These are phyloP conservation scores for Mycena belliarum DNA, from an alignment of 768 basidiomycete species.

Conservation along the genomic window DNA sequence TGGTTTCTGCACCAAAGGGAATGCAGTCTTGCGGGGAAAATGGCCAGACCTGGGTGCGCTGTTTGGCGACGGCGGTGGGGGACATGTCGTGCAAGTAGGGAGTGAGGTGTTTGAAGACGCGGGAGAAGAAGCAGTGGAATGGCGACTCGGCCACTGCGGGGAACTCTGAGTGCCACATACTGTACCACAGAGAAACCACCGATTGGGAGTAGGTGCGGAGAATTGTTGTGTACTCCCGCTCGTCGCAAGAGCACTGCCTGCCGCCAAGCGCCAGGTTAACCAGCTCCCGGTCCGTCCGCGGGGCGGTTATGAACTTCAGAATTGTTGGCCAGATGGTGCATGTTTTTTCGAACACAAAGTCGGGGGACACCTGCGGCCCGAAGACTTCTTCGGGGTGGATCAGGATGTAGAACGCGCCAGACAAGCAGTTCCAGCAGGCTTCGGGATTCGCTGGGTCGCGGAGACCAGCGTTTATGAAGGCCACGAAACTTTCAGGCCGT, in stretches of 20 bases:
- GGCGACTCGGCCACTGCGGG: not conserved
- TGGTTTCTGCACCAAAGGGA: not conserved
- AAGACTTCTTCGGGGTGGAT: not conserved
- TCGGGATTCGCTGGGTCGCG: not conserved
- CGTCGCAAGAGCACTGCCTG: not conserved
- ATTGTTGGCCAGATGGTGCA: constrained; percentile 5
- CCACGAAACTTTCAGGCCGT: not conserved
- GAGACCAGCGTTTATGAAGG: constrained; percentile 2
- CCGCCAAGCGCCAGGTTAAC: not conserved
- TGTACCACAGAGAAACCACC: not conserved
- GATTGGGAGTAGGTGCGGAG: not conserved
- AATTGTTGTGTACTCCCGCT: not conserved
- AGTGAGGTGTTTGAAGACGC: not conserved
- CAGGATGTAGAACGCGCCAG: not conserved
- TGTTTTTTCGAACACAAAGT: not conserved
- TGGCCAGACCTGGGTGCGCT: not conserved
- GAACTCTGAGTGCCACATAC: not conserved
- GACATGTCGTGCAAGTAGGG: constrained; percentile 4
- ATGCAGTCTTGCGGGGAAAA: constrained; percentile 2
- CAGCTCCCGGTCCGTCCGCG: not conserved
- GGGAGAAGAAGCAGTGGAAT: constrained; percentile 6
- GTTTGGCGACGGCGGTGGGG: not conserved
- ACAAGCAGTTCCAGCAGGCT: not conserved
- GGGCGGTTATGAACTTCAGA: not conserved
- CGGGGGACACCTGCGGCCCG: not conserved